Percentiles rank a stretch among this genome's conserved stretches.
These are phyloP conservation scores for Peniophora sp. DNA, from an alignment of 1,284 basidiomycete genomes.

Conservation along the genomic window DNA sequence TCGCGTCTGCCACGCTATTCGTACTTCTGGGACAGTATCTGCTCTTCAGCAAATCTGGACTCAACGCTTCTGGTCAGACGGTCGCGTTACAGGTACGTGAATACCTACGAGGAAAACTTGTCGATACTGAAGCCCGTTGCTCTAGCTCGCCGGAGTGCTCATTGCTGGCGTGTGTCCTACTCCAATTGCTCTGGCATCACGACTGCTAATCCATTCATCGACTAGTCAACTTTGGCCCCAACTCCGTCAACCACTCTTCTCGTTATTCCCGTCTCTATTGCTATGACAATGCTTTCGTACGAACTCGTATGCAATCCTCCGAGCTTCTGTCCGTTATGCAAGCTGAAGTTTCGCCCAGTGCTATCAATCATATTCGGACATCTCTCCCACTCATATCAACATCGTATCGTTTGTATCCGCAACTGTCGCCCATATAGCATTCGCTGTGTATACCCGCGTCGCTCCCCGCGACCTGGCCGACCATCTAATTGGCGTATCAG, in stretches of 20 bases:
- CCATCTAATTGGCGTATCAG: slow-evolving; percentile 1
- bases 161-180: slow-evolving; percentile 13
- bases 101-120: neutral
- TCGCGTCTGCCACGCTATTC: neutral
- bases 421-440: slow-evolving; percentile 6
- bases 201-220: neutral
- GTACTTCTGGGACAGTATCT: neutral
- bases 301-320: neutral
- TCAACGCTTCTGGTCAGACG: slow-evolving; percentile 7
- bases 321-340: neutral
- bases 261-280: slow-evolving; percentile 1
- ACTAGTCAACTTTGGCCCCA: neutral
- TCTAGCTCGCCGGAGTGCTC: slow-evolving; percentile 11
- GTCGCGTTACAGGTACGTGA: slow-evolving; percentile 16
- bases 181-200: neutral
- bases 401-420: slow-evolving; percentile 9
- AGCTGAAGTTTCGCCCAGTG: slow-evolving; percentile 2
- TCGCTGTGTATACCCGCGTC: neutral
- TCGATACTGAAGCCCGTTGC: neutral
- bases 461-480: slow-evolving; percentile 3
- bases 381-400: slow-evolving; percentile 5
- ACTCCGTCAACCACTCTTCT: slow-evolving; percentile 1
- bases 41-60: neutral
- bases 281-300: slow-evolving; percentile 4
- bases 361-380: slow-evolving; percentile 5